Base-by-base conservation (phyloP, 208 protist genomes). In the Trypanosoma congolense region DNA sequence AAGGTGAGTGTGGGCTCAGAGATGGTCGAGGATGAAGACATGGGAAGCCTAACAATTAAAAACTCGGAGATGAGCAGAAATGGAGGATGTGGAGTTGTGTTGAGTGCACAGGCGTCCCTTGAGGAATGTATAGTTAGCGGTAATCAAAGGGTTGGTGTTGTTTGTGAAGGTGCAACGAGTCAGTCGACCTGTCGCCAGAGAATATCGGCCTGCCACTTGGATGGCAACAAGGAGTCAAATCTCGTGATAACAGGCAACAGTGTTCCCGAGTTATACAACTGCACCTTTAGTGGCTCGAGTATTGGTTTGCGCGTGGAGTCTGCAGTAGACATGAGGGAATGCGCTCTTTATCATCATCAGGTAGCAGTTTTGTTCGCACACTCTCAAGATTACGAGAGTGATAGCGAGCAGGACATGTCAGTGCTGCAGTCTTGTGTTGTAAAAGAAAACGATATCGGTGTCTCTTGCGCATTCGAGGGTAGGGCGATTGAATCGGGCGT, bases 31-130 rank as follows among this genome's bases (percentile, higher is more conserved):
- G 28, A 21, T 1, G 56, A 61, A n/a, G 41, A 31, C 19, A 29
- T 31, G 30, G 21, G 12, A 21, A 19, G 19, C n/a, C 10, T 57
- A 10, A 61, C 4, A 22, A 40, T 67, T 54, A 1, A 60, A 30
- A 43, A 52, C 14, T 49, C 28, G 16, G 61, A 67, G 31, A 56
- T 67, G n/a, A 21, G 40, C 2, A 21, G 26, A 55, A 67, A 60
- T 49, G 33, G 12, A 28, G 56, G 56, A 30, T 35, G 61, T 42
- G 61, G 61, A 19, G 36, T 35, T 24, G 10, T 67, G 38, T 25
- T 67, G 29, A 28, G 55, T 33, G 18, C 53, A 24, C 12, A 30
- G 54, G 51, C 47, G 2, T 35, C 4, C 38, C 25, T 67, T 30
- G 53, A 61, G 3, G 35, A 25, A n/a, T 67, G 61, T 41, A 56